Evolutionary conservation across 345 rosid genomes (phyloP).

Genomic region (Populus pruinosa): DNA sequence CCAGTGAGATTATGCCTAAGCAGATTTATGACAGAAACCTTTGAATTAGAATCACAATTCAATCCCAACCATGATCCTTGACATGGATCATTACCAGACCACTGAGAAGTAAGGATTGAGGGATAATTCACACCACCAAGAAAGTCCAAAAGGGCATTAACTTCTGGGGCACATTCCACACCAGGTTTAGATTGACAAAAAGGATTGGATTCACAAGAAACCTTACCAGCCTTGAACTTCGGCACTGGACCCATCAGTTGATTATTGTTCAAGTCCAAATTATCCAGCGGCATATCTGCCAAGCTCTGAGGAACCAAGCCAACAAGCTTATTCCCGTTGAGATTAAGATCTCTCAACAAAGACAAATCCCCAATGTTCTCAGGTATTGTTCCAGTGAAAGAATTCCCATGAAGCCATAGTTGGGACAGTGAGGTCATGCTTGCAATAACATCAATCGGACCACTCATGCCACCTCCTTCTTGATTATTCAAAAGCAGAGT

Average conservation of each 20-base stretch:
- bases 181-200: conserved; percentile 46
- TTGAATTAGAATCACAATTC: conserved; percentile 33
- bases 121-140: conserved; percentile 39
- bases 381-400: conserved; percentile 41
- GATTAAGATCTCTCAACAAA: conserved; percentile 39
- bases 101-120: conserved; percentile 30
- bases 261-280: conserved; percentile 43
- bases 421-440: conserved; percentile 39
- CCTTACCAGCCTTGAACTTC: conserved; percentile 38
- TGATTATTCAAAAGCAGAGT: conserved; percentile 48
- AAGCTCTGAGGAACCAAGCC: conserved; percentile 50
- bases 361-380: conserved; percentile 36
- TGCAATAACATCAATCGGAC: conserved; percentile 38
- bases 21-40: conserved; percentile 38
- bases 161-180: conserved; percentile 40
- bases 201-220: conserved; percentile 35
- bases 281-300: conserved; percentile 39
- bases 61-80: conserved; percentile 41
- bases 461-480: conserved; percentile 34
- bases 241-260: conserved; percentile 46
- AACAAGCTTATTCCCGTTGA: conserved; percentile 40
- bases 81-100: conserved; percentile 55
- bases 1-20: conserved; percentile 44
- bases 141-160: conserved; percentile 37
- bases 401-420: conserved; percentile 56